Evolutionary conservation across 2,329 filamentous ascomycete species (phyloP).

Genomic region (Cytospora piceae): DNA sequence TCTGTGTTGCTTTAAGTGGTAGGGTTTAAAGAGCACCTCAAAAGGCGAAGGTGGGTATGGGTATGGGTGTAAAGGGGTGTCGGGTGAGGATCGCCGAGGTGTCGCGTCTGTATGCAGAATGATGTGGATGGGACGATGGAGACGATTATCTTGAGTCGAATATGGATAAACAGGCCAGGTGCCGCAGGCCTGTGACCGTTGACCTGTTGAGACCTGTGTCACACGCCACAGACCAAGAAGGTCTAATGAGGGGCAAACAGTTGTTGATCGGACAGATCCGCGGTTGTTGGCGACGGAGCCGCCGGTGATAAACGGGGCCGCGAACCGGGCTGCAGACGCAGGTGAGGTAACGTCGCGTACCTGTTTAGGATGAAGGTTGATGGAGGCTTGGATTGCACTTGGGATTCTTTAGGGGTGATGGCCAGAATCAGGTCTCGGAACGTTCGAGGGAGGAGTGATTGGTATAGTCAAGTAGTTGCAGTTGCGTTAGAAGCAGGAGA

Average conservation of each 20-base stretch:
- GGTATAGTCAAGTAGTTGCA: background rate
- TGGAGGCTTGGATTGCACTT: background rate
- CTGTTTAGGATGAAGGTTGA: background rate
- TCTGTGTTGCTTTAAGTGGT: conserved; percentile 12
- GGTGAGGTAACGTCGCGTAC: conserved; percentile 2
- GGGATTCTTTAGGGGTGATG: background rate
- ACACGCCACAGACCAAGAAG: conserved; percentile 11
- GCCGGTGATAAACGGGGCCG: conserved; percentile 17
- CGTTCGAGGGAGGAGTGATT: background rate
- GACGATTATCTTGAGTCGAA: conserved; percentile 2
- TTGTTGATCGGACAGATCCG: conserved; percentile 1
- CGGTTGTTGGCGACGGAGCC: conserved; percentile 7
- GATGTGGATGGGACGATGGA: conserved; percentile 12
- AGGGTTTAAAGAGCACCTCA: conserved; percentile 7
- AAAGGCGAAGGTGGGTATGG: background rate
- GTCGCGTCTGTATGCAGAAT: conserved; percentile 3
- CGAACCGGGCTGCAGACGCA: conserved; percentile 16
- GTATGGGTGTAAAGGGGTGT: background rate
- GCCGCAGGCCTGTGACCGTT: conserved; percentile 6
- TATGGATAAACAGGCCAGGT: conserved; percentile 18
- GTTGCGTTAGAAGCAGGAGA: background rate
- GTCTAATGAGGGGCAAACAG: conserved; percentile 21
- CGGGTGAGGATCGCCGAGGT: conserved; percentile 1
- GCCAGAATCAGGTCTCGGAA: background rate
- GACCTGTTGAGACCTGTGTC: conserved; percentile 21